Percentiles rank a stretch among this genome's conserved stretches.
These are phyloP conservation scores for Ananas comosus DNA, from an alignment of 176 grass and related monocot genomes.

Conservation along the genomic window DNA sequence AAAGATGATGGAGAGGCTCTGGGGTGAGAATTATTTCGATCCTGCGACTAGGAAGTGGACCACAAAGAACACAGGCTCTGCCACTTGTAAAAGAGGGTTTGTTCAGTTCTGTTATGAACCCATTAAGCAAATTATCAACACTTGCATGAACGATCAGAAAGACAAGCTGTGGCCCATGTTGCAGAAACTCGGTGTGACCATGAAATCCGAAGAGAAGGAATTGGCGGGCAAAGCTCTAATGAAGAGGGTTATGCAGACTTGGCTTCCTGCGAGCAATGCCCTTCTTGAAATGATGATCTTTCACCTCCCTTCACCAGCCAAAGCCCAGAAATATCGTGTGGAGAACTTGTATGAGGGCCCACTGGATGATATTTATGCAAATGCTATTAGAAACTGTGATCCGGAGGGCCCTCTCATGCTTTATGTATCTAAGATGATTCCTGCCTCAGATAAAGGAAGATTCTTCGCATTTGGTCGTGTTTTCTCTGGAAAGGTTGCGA, in stretches of 20 bases:
- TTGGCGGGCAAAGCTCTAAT: not conserved
- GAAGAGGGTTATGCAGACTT: constrained; percentile 8
- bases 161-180: constrained; percentile 8
- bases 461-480: not conserved
- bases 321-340: constrained; percentile 7
- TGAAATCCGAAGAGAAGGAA: not conserved
- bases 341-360: constrained; percentile 18
- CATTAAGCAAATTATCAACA: constrained; percentile 5
- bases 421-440: constrained; percentile 12
- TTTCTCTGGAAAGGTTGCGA: not conserved
- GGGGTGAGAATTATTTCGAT: constrained; percentile 48
- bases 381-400: constrained; percentile 14
- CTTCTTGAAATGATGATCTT: constrained; percentile 17
- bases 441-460: not conserved
- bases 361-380: constrained; percentile 16
- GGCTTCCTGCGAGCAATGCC: constrained; percentile 8
- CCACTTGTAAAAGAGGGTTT: constrained; percentile 9
- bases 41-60: constrained; percentile 7
- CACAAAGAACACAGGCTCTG: not conserved
- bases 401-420: constrained; percentile 4
- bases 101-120: constrained; percentile 22
- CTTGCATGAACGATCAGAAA: constrained; percentile 5
- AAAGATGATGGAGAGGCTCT: constrained; percentile 92
- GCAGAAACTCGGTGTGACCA: not conserved
- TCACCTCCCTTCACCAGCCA: constrained; percentile 12